phyloP scores from a whole-genome alignment of 192 early-diverging fungal species.

The Piromyces finnis region DNA sequence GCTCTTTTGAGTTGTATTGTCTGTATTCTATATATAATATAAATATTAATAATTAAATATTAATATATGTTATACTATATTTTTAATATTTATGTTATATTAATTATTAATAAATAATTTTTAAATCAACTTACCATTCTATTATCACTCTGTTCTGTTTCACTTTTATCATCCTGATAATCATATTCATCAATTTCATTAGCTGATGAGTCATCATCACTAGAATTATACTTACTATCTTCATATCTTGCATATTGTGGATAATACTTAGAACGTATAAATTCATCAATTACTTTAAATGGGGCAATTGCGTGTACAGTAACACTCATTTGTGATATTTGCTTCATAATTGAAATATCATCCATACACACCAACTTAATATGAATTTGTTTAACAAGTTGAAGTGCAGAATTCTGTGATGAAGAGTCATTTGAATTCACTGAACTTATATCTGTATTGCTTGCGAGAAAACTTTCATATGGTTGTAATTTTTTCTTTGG shows the following conservation, averaged over 20 bases:
- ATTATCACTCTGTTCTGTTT: slow-evolving; percentile 3
- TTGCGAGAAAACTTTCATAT: slow-evolving; percentile 1
- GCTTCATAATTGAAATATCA: slow-evolving; percentile 19
- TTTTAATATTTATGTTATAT: too few species aligned
- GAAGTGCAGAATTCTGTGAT: slow-evolving; percentile 25
- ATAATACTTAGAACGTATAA: slow-evolving; percentile 16
- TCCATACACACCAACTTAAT: slow-evolving; percentile 37
- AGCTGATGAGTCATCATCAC: background rate
- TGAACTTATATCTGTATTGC: background rate
- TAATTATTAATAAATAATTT: too few species aligned
- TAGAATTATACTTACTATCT: background rate
- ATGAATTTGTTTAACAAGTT: slow-evolving; percentile 61
- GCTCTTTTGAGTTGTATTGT: background rate
- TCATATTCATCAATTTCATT: background rate
- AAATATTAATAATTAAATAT: too few species aligned
- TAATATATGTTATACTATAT: too few species aligned
- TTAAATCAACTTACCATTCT: background rate
- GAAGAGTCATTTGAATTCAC: slow-evolving; percentile 4
- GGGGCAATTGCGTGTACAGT: slow-evolving; percentile 75
- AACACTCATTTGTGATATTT: slow-evolving; percentile 34
- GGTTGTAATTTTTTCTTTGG: background rate
- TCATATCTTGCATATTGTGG: background rate
- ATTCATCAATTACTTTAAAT: slow-evolving; percentile 58
- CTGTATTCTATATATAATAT: background rate
- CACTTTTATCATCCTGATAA: slow-evolving; percentile 7